Conservation (phyloP, 495 filamentous ascomycete species). For the Aspergillus haitiensis region DNA sequence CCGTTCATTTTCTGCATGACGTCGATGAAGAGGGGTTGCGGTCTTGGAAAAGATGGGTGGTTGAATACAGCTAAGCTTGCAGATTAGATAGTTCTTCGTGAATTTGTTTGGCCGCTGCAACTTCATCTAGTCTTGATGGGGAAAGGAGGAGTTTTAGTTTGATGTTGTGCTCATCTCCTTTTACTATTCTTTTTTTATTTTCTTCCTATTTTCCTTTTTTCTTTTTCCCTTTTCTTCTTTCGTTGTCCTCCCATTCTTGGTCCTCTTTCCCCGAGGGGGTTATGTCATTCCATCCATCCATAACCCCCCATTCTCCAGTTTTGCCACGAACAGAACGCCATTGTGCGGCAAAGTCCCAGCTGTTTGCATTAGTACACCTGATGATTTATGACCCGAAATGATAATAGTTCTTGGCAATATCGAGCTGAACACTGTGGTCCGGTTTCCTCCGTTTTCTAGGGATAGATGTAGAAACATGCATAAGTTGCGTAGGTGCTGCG, state of each 20-base stretch:
- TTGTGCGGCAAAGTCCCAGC: conserved; percentile 6
- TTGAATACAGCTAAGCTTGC: conserved; percentile 38
- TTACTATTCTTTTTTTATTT: conserved; percentile 1
- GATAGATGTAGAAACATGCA: neutral
- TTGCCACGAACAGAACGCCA: conserved; percentile 14
- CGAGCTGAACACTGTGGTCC: neutral
- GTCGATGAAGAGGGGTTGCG: conserved; percentile 34
- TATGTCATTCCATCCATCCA: no score
- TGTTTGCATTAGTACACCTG: conserved; percentile 9
- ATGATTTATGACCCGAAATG: conserved; percentile 21
- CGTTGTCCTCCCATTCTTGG: conserved; percentile 7
- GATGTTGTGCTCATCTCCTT: neutral
- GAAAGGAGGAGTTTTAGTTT: neutral
- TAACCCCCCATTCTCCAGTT: neutral
- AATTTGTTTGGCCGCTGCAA: conserved; percentile 4
- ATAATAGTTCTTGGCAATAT: conserved; percentile 10
- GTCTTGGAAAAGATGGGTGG: conserved; percentile 36
- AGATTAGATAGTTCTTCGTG: conserved; percentile 3
- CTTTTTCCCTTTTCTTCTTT: conserved; percentile 7
- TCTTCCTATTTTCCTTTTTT: conserved; percentile 5
- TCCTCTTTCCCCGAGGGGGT: no score
- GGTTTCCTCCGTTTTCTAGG: neutral
- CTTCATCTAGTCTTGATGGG: conserved; percentile 4
- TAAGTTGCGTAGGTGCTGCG: neutral
- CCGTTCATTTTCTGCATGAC: conserved; percentile 34